Evolutionary conservation across 2,329 filamentous ascomycete species (phyloP).

Genomic region (Coniochaeta ligniaria): DNA sequence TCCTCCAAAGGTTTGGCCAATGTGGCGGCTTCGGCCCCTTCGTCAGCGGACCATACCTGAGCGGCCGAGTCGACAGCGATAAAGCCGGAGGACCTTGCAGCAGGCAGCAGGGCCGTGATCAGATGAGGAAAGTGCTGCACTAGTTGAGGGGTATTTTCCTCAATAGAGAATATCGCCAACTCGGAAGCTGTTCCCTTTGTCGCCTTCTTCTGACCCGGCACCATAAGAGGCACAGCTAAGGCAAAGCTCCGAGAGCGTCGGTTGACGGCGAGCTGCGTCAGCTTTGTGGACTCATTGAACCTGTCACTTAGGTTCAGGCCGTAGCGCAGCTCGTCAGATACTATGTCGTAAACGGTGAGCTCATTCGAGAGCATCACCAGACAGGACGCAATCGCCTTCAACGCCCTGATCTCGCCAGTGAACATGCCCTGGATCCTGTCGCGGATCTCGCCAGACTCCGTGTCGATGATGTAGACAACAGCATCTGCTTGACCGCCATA

Average conservation of each 20-base stretch:
- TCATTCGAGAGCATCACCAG: constrained; percentile 69
- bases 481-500: constrained; percentile 48
- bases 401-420: constrained; percentile 55
- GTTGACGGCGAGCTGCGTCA: constrained; percentile 68
- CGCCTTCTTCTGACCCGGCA: constrained; percentile 12
- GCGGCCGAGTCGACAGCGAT: constrained; percentile 69
- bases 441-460: constrained; percentile 58
- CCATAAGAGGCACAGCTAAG: constrained; percentile 41
- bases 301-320: constrained; percentile 48
- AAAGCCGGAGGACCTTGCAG: constrained; percentile 61
- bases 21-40: constrained; percentile 48
- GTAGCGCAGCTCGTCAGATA: constrained; percentile 67
- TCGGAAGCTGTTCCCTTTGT: constrained; percentile 35
- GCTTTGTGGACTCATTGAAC: constrained; percentile 29
- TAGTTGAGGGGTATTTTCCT: constrained; percentile 51
- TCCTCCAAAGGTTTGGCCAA: constrained; percentile 50
- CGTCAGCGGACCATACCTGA: constrained; percentile 57
- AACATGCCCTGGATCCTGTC: constrained; percentile 63
- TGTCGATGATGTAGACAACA: constrained; percentile 69
- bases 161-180: constrained; percentile 61
- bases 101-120: constrained; percentile 61
- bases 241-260: constrained; percentile 57
- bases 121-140: constrained; percentile 48
- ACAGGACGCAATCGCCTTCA: constrained; percentile 66
- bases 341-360: constrained; percentile 76